Percentiles rank a stretch among this genome's conserved stretches.
Evolutionary conservation across 768 basidiomycete species (phyloP).

Genomic region (Agrocybe pediades): DNA sequence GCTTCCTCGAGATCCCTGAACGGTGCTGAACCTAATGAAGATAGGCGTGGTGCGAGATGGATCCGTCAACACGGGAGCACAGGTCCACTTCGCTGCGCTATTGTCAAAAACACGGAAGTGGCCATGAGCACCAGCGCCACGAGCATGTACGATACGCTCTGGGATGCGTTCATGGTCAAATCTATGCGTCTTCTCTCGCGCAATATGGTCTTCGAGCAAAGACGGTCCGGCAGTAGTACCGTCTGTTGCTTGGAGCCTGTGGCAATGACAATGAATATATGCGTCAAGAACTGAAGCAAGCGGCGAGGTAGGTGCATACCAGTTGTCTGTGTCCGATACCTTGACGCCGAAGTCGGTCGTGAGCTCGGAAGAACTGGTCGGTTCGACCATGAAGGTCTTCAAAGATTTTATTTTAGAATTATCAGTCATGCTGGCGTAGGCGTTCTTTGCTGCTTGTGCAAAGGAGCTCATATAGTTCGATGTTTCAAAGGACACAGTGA

Average conservation of each 20-base stretch:
- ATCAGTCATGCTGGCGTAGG: conserved; percentile 24
- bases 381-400: conserved; percentile 31
- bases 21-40: conserved; percentile 87
- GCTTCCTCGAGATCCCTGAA: conserved; percentile 79
- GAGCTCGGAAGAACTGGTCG: conserved; percentile 30
- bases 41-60: conserved; percentile 70
- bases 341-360: conserved; percentile 68
- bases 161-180: conserved; percentile 93
- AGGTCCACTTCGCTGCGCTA: conserved; percentile 70
- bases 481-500: too few relatives aligned
- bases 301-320: conserved; percentile 37
- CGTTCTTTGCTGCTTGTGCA: conserved; percentile 22
- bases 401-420: conserved; percentile 37
- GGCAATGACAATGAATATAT: conserved; percentile 3
- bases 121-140: conserved; percentile 81
- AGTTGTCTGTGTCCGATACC: conserved; percentile 65
- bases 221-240: conserved; percentile 61
- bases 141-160: conserved; percentile 75
- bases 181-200: conserved; percentile 72
- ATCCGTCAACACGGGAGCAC: conserved; percentile 72
- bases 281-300: neutral
- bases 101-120: conserved; percentile 76
- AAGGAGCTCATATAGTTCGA: conserved; percentile 22
- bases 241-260: conserved; percentile 56
- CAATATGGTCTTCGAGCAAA: conserved; percentile 77